Evolutionary conservation across 163 green algal species (phyloP).

Genomic region (Scenedesmus sp.): DNA sequence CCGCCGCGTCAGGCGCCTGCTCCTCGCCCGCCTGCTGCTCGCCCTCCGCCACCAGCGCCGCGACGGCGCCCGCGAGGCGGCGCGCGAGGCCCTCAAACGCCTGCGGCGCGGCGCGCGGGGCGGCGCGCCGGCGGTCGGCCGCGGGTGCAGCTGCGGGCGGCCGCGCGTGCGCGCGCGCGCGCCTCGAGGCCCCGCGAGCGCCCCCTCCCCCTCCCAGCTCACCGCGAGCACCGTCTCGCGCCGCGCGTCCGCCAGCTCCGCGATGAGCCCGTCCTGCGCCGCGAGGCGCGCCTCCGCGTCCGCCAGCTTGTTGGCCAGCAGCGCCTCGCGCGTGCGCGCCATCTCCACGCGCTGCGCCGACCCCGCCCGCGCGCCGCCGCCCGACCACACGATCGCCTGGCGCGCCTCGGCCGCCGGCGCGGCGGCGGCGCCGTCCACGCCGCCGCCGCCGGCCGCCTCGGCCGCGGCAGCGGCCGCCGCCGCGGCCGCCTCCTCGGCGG

Average conservation of each 20-base stretch:
- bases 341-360: conserved; percentile 14
- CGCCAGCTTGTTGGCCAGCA: conserved; percentile 37
- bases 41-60: background rate
- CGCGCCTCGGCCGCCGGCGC: too few relatives aligned
- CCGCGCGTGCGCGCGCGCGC: background rate
- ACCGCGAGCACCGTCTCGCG: conserved; percentile 8
- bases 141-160: background rate
- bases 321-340: conserved; percentile 12
- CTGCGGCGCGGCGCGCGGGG: background rate
- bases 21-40: background rate
- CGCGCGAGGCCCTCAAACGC: conserved; percentile 2
- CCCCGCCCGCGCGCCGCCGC: background rate
- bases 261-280: background rate
- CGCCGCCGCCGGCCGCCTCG: background rate
- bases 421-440: background rate
- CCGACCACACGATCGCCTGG: conserved; percentile 4
- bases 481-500: conserved; percentile 16
- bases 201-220: background rate
- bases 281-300: conserved; percentile 1
- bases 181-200: background rate
- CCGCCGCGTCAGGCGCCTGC: conserved; percentile 6
- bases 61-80: background rate
- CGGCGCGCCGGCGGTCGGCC: background rate
- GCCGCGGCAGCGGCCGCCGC: background rate
- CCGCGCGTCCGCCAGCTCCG: background rate